Conservation (phyloP, 495 filamentous ascomycete genomes). For the Xylaria nigripes region DNA sequence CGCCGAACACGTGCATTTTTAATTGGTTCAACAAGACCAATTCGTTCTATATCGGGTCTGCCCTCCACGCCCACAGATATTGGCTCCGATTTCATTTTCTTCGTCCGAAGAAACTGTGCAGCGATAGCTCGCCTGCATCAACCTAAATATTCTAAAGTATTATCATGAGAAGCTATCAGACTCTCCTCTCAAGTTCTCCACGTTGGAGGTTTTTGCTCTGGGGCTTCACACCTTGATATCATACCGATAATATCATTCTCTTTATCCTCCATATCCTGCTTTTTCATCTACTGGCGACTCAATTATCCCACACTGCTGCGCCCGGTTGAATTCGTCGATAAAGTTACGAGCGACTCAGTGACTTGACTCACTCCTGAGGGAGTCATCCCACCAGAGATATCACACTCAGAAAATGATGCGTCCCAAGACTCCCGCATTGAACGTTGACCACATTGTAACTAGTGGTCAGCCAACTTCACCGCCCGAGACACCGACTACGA, state of each 20-base stretch:
- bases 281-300: conserved; percentile 23
- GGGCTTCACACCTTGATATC: conserved; percentile 39
- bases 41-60: conserved; percentile 2
- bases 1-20: conserved; percentile 4
- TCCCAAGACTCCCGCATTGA: conserved; percentile 39
- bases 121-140: conserved; percentile 31
- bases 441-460: conserved; percentile 35
- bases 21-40: conserved; percentile 6
- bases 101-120: conserved; percentile 32
- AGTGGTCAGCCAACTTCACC: conserved; percentile 41
- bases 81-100: conserved; percentile 20
- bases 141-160: conserved; percentile 25
- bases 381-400: conserved; percentile 16
- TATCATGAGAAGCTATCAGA: conserved; percentile 52
- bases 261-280: conserved; percentile 3
- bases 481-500: conserved; percentile 43
- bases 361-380: conserved; percentile 20
- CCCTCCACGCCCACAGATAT: conserved; percentile 11
- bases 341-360: conserved; percentile 24
- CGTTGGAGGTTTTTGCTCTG: conserved; percentile 46
- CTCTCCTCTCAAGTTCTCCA: conserved; percentile 44
- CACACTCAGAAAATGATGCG: conserved; percentile 32
- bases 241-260: conserved; percentile 12
- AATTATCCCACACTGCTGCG: conserved; percentile 37
- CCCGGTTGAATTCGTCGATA: conserved; percentile 26